These are phyloP conservation scores for Diaporthe citrichinensis DNA, from an alignment of 2,329 filamentous ascomycete species.

Conservation along the genomic window DNA sequence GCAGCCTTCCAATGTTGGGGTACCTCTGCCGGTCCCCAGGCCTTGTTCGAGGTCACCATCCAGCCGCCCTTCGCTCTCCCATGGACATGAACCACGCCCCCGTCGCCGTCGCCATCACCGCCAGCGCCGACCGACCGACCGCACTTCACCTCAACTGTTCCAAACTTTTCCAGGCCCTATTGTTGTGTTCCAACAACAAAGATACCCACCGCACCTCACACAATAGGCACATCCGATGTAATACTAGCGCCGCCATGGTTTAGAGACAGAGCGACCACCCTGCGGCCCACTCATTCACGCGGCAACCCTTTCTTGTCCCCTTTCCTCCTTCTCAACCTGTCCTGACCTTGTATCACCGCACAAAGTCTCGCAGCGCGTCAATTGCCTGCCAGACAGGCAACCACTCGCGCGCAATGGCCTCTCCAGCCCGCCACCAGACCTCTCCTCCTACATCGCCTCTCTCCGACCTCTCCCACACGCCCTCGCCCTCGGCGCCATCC, in stretches of 20 bases:
- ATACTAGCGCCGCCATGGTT: constrained; percentile 31
- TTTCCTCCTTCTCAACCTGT: constrained; percentile 27
- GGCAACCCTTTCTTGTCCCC: constrained; percentile 29
- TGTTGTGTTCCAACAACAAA: constrained; percentile 6
- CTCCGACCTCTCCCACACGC: constrained; percentile 66
- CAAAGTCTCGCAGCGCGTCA: constrained; percentile 19
- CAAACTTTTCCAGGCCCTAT: constrained; percentile 8
- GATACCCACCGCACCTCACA: neutral
- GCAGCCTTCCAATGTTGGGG: constrained; percentile 28
- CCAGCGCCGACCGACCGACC: constrained; percentile 3
- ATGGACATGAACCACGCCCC: neutral
- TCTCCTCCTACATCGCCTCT: constrained; percentile 68
- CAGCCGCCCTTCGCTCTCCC: constrained; percentile 15
- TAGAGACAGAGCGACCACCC: constrained; percentile 34
- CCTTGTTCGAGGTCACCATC: constrained; percentile 28
- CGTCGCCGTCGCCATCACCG: constrained; percentile 18
- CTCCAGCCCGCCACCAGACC: constrained; percentile 47
- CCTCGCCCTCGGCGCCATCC: constrained; percentile 59
- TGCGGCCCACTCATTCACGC: constrained; percentile 11
- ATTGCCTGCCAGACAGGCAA: constrained; percentile 32
- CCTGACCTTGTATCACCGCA: constrained; percentile 26
- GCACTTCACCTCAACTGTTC: constrained; percentile 11
- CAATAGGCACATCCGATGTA: constrained; percentile 9
- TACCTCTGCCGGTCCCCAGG: constrained; percentile 29
- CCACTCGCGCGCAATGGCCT: constrained; percentile 36